Percentiles rank a stretch among this genome's conserved stretches.
Evolutionary conservation across 208 protist species (phyloP).

Genomic region (Vickermania spadyakhi): DNA sequence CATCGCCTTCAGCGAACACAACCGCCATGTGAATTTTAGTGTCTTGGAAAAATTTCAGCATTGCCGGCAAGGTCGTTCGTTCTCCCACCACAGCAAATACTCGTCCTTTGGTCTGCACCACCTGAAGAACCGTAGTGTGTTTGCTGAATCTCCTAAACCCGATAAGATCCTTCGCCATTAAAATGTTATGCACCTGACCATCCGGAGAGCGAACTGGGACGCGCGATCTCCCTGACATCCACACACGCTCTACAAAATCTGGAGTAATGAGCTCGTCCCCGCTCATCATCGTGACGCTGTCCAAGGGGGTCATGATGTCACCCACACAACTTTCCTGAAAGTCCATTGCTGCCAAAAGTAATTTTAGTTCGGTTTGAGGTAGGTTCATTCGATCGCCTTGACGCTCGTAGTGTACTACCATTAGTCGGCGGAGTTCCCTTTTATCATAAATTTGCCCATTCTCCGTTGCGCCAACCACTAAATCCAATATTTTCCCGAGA

Average conservation of each 20-base stretch:
- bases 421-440: constrained; percentile 78
- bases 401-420: constrained; percentile 79
- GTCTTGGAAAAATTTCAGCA: constrained; percentile 79
- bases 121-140: constrained; percentile 51
- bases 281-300: constrained; percentile 31
- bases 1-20: constrained; percentile 40
- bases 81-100: constrained; percentile 46
- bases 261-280: constrained; percentile 59
- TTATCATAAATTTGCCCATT: constrained; percentile 82
- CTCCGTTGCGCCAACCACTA: constrained; percentile 51
- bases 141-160: neutral
- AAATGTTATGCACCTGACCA: constrained; percentile 42
- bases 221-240: constrained; percentile 74
- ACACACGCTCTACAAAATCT: constrained; percentile 67
- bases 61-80: constrained; percentile 46
- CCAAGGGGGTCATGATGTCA: constrained; percentile 83
- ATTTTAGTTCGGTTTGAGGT: constrained; percentile 63
- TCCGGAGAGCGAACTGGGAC: constrained; percentile 47
- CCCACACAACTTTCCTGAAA: constrained; percentile 74
- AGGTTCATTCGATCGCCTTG: constrained; percentile 30
- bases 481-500: constrained; percentile 71
- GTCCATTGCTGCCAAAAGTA: constrained; percentile 82
- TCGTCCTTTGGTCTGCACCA: constrained; percentile 57
- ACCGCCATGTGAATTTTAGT: constrained; percentile 80
- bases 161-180: constrained; percentile 79